Base-by-base conservation (phyloP, 192 early-diverging fungal genomes). In the Endogone sp. region DNA sequence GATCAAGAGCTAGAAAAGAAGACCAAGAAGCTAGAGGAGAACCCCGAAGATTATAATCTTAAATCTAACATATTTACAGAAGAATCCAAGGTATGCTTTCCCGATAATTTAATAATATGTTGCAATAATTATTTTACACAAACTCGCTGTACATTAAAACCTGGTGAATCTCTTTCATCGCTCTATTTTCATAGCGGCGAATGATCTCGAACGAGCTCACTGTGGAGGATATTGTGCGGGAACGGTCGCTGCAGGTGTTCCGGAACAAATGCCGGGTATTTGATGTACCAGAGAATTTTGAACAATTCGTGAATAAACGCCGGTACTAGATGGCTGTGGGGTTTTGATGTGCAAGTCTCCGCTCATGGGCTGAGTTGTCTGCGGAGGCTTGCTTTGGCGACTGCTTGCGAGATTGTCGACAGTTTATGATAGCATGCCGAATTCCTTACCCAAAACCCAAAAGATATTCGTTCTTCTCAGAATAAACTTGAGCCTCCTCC, bases 151-250 rank as follows among this genome's bases (percentile, higher is more conserved):
- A n/a, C n/a, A n/a, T n/a, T n/a, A n/a, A n/a, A n/a, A n/a, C n/a
- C n/a, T n/a, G n/a, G n/a, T n/a, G n/a, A n/a, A n/a, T n/a, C n/a
- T n/a, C 60, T 26, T 28, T 56, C 28, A 49, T 30, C 20, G 30
- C 23, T 44, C 27, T n/a, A 67, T 32, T 29, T 11, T 13, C 31
- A 67, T 83, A 93, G 85, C 79, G 88, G 27, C 85, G 86, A 67
- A 89, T 88, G 77, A 78, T 91, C 31, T 70, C 76, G 25, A 91
- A 87, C 56, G 91, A 93, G 70, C 77, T 73, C 11, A 77, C 78
- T 9, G 90, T 93, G 0, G 91, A 93, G 67, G 84, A 86, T 24
- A 91, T 91, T 76, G 86, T 93, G 2, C 79, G 86, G 21, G 81
- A 80, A 30, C 88, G 90, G 28, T 86, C 84, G 27, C 63, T 91